Evolutionary conservation across 106 monocot genomes (phyloP), one percentile per base, ranked within the genome.

Genomic region (Acanthochlamys bracteata): DNA sequence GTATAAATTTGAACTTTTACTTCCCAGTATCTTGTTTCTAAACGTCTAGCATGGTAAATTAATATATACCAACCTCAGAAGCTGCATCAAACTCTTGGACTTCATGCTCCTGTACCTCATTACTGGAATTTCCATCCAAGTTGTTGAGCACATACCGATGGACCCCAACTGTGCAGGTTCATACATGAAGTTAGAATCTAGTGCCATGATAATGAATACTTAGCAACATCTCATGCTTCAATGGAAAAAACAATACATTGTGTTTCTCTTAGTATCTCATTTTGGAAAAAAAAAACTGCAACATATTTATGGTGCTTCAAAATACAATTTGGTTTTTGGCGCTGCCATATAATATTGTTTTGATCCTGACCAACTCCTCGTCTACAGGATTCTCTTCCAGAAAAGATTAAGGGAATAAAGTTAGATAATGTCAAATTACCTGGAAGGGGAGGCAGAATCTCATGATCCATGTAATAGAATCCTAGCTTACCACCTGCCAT

Each of bases 381-480:
- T n/a, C n/a, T n/a, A n/a, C n/a, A n/a, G n/a, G n/a, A n/a, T n/a
- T n/a, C n/a, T n/a, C n/a, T n/a, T n/a, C n/a, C n/a, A n/a, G n/a
- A n/a, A n/a, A n/a, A n/a, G n/a, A n/a, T n/a, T n/a, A n/a, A n/a
- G n/a, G n/a, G n/a, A n/a, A n/a, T n/a, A n/a, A n/a, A n/a, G n/a
- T n/a, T n/a, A n/a, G n/a, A 43, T 13, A 43, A 43, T 69, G 13
- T 25, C 7, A 72, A 43, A 62, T 61, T 46, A 88, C 96, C 87
- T 66, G 90, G 96, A 47, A 96, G 65, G 43, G 96, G 85, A 39
- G 96, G 96, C 41, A 96, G 64, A 55, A 91, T 91, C 67, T 96
- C 96, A 73, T 90, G 90, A 21, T 96, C 96, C 65, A 78, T 91
- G 75, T 96, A 96, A 67, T 85, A 96, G 65, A 96, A 96, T 65